Base-by-base conservation (phyloP, 805 yeast genomes). In the Lipomyces anomalus region DNA sequence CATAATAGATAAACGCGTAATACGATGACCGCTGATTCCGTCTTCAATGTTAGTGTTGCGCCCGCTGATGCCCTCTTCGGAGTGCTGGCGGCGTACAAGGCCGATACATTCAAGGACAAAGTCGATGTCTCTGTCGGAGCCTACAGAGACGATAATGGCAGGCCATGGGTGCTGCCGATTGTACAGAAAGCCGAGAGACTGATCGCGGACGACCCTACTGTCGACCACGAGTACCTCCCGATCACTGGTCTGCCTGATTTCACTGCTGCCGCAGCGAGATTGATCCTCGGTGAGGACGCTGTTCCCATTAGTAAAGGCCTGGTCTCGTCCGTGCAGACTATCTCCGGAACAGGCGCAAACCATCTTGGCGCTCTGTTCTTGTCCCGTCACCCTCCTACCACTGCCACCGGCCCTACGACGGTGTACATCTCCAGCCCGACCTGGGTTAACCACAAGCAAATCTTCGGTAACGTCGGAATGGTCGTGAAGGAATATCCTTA, bases 361-460 rank as follows among this genome's bases (percentile, higher is more conserved):
- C 97, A 89, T 60, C 68, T 89, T 57, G 92, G 89, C 24, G 95
- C 87, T n/a, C 67, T 68, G 46, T 81, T 83, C 59, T 67, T 84
- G 55, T 67, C 73, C 60, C 68, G 73, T 34, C 48, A 42, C 32
- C 58, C 58, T n/a, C 55, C 56, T 29, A 64, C 61, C 30, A 58
- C 60, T 32, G 57, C 57, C 18, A 24, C 47, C 22, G 57, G 68
- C 62, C 42, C 71, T 63, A 58, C 69, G 47, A 67, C 71, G 22
- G 72, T 89, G 40, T 87, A 86, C 65, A 62, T 89, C 42, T 84
- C 95, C 11, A 69, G 75, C 48, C 98, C 98, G 55, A 88, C 97
- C n/a, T 90, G 98, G 98, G 95, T 92, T 43, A 92, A 92, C 71
- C 98, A 90, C 69, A 73, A 75, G 63, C 88, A 82, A 63, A 84